A percentile compares a stretch with the other conserved stretches of the same genome.
phyloP scores from a whole-genome alignment of 768 basidiomycete genomes.

The Naganishia randhawae region DNA sequence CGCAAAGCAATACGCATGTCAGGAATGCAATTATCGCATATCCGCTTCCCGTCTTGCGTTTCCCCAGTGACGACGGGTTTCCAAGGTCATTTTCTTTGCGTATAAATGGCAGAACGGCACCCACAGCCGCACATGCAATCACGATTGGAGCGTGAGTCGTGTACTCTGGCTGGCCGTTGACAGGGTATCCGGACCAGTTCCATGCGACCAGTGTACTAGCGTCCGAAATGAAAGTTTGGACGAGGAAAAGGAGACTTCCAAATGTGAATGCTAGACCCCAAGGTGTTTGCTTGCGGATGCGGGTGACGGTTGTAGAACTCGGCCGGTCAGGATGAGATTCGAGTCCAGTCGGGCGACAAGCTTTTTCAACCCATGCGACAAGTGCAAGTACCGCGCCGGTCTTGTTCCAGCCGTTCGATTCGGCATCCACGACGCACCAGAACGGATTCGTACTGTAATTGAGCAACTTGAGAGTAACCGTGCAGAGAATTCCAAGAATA shows the following conservation, averaged over 20 bases:
- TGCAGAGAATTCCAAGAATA: constrained; percentile 60
- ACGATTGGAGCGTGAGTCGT: constrained; percentile 7
- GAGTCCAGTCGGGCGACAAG: constrained; percentile 30
- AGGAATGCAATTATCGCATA: constrained; percentile 38
- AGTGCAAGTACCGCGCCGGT: constrained; percentile 61
- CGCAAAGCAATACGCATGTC: constrained; percentile 33
- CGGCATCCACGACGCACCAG: constrained; percentile 70
- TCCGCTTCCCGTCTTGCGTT: neutral
- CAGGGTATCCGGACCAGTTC: constrained; percentile 83
- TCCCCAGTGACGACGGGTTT: neutral
- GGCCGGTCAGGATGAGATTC: constrained; percentile 26
- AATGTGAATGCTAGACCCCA: constrained; percentile 34
- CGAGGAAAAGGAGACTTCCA: constrained; percentile 57
- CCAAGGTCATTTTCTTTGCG: neutral
- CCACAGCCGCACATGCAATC: neutral
- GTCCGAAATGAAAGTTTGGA: constrained; percentile 71
- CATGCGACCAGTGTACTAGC: constrained; percentile 74
- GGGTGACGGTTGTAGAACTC: neutral
- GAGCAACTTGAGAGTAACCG: constrained; percentile 68
- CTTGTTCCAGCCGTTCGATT: constrained; percentile 68
- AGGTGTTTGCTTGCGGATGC: neutral
- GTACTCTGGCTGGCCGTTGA: constrained; percentile 37
- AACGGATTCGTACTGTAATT: constrained; percentile 82
- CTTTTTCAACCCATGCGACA: constrained; percentile 59
- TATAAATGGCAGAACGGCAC: neutral